Evolutionary conservation across 306 rosid species (phyloP).

Genomic region (Cajanus cajan): DNA sequence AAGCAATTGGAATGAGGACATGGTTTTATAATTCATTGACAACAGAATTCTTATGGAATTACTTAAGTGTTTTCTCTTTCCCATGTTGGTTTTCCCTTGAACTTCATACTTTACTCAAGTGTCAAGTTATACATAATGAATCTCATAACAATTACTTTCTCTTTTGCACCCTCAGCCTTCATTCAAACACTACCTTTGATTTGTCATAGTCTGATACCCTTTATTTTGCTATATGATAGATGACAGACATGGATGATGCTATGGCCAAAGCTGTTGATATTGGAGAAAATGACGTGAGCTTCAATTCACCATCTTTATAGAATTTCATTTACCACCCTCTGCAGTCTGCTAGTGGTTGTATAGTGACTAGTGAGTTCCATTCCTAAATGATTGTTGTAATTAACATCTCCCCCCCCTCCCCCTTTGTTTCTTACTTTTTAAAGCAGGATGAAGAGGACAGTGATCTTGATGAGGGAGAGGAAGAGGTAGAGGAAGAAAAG

Average conservation of each 20-base stretch:
- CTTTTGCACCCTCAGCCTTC: neutral
- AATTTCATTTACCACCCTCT: constrained; percentile 15
- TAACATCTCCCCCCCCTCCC: constrained; percentile 6
- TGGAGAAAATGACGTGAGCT: constrained; percentile 89
- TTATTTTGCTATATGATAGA: constrained; percentile 42
- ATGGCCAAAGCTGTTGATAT: constrained; percentile 93
- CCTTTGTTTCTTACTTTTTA: constrained; percentile 2
- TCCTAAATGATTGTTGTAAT: constrained; percentile 26
- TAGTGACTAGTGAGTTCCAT: neutral
- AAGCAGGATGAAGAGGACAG: constrained; percentile 80
- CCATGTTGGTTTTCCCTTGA: neutral
- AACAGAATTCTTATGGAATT: neutral
- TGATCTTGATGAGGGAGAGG: constrained; percentile 61
- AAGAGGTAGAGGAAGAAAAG: constrained; percentile 51
- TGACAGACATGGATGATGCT: constrained; percentile 83
- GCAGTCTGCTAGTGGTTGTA: constrained; percentile 3
- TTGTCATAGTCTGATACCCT: constrained; percentile 25
- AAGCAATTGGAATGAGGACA: neutral
- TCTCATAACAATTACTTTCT: neutral
- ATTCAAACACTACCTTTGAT: constrained; percentile 3
- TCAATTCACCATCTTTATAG: constrained; percentile 12
- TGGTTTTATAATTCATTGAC: neutral
- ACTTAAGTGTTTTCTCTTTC: neutral
- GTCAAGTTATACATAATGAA: neutral
- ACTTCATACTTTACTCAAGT: neutral